phyloP scores from a whole-genome alignment of 305 asterid species.

The Stenogyne calaminthoides region DNA sequence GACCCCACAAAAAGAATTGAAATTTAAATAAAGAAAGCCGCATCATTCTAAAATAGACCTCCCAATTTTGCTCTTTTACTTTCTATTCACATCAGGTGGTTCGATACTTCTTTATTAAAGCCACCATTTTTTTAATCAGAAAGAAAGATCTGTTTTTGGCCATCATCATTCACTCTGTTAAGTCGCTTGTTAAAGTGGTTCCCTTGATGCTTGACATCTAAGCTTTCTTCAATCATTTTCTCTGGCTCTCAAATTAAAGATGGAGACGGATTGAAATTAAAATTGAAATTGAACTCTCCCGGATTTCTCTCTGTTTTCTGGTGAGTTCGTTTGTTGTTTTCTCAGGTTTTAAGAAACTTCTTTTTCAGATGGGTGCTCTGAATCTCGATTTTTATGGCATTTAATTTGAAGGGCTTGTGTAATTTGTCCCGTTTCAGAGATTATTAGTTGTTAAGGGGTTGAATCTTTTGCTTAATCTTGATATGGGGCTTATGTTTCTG shows the following conservation, averaged over 20 bases:
- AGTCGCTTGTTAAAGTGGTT: slow-evolving; percentile 62
- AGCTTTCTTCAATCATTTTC: slow-evolving; percentile 66
- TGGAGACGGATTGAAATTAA: slow-evolving; percentile 23
- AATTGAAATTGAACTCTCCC: slow-evolving; percentile 31
- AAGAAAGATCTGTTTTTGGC: background rate
- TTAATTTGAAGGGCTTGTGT: slow-evolving; percentile 25
- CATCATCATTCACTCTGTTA: slow-evolving; percentile 58
- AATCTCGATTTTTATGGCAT: slow-evolving; percentile 33
- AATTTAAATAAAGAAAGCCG: slow-evolving; percentile 42
- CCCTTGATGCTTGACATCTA: slow-evolving; percentile 90
- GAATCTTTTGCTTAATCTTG: slow-evolving; percentile 18
- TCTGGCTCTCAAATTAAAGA: slow-evolving; percentile 37
- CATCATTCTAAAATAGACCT: background rate
- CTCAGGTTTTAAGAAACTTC: slow-evolving; percentile 28
- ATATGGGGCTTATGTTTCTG: slow-evolving; percentile 5
- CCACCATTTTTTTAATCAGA: slow-evolving; percentile 16
- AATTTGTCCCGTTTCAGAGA: background rate
- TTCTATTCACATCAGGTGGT: slow-evolving; percentile 32
- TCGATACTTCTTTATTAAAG: slow-evolving; percentile 24
- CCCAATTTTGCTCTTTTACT: background rate
- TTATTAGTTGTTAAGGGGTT: background rate
- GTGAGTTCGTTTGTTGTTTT: slow-evolving; percentile 45
- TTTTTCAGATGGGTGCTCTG: slow-evolving; percentile 32
- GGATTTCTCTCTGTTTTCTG: slow-evolving; percentile 31
- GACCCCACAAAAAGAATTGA: slow-evolving; percentile 38